Evolutionary conservation across 495 filamentous ascomycete genomes (phyloP), one percentile per base, ranked within the genome.

Genomic region (Acidiella bohemica): DNA sequence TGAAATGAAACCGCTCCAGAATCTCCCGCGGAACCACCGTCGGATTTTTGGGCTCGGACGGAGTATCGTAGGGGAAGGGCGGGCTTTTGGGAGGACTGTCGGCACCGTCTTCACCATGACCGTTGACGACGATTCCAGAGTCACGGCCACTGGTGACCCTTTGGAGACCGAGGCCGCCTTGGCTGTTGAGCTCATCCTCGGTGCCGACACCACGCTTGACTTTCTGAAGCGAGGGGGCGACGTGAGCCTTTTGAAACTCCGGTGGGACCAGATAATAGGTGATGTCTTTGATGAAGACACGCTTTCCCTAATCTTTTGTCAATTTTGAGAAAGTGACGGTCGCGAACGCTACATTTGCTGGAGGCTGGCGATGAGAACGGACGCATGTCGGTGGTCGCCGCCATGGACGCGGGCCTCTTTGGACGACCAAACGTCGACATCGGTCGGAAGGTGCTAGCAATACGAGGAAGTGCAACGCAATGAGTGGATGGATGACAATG

Each of bases 261-360:
- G 84, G 86, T 4, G 88, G 84, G 40, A 81, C 62, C 30, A 93
- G 64, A 57, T 95, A 94, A 58, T 95, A 76, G 26, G 80, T 72
- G 54, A 97, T 97, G 59, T 96, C 90, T 59, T 97, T 97, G 72
- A 97, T 90, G 67, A 96, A 93, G 50, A 93, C 60, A 41, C 90
- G 80, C 63, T 93, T 94, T 49, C 67, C 70, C 74, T 80, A 50
- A n/a, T n/a, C n/a, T n/a, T n/a, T n/a, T n/a, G n/a, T n/a, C n/a
- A n/a, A n/a, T n/a, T n/a, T n/a, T n/a, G n/a, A n/a, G n/a, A n/a
- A n/a, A n/a, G n/a, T n/a, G n/a, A n/a, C n/a, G n/a, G n/a, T n/a
- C n/a, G n/a, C n/a, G n/a, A n/a, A n/a, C n/a, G n/a, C n/a, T n/a
- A n/a, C n/a, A n/a, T n/a, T n/a, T n/a, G n/a, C n/a, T n/a, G n/a